phyloP scores from a whole-genome alignment of 208 protist species.

The Angomonas deanei region DNA sequence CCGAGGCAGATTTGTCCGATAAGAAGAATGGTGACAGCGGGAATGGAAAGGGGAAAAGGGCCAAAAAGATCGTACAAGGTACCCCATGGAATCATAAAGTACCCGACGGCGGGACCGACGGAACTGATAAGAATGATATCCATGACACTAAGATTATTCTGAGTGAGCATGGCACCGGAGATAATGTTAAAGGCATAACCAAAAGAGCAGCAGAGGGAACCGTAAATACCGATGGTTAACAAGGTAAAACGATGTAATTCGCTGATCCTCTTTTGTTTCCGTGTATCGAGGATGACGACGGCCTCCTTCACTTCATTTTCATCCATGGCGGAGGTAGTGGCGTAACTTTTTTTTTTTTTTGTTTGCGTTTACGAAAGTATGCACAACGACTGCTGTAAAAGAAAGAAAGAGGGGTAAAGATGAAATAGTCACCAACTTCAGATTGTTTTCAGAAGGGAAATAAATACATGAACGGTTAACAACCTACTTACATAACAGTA shows the following conservation, averaged over 20 bases:
- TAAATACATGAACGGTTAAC: background rate
- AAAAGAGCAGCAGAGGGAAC: conserved; percentile 25
- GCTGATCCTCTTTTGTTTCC: conserved; percentile 5
- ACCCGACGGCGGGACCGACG: conserved; percentile 6
- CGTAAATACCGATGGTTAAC: conserved; percentile 20
- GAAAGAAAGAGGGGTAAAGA: background rate
- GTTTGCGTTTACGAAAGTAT: too few species aligned
- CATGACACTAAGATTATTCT: conserved; percentile 28
- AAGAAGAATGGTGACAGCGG: conserved; percentile 16
- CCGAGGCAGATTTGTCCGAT: conserved; percentile 18
- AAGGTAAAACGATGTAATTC: conserved; percentile 22
- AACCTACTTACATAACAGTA: too few species aligned
- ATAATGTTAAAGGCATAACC: conserved; percentile 36
- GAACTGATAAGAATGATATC: conserved; percentile 39
- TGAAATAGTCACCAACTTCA: too few species aligned
- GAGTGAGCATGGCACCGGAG: conserved; percentile 16
- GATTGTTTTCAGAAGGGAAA: too few species aligned
- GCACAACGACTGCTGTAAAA: background rate
- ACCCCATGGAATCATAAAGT: conserved; percentile 25
- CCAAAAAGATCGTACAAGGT: conserved; percentile 37
- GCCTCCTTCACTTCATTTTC: background rate
- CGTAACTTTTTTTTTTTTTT: too few species aligned
- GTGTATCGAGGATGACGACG: background rate
- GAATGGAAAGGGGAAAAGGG: conserved; percentile 19
- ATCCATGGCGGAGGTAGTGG: background rate